A percentile compares a stretch with the other conserved stretches of the same genome.
These are phyloP conservation scores for Penicillium nordicum DNA, from an alignment of 2,329 filamentous ascomycete species.

Conservation along the genomic window DNA sequence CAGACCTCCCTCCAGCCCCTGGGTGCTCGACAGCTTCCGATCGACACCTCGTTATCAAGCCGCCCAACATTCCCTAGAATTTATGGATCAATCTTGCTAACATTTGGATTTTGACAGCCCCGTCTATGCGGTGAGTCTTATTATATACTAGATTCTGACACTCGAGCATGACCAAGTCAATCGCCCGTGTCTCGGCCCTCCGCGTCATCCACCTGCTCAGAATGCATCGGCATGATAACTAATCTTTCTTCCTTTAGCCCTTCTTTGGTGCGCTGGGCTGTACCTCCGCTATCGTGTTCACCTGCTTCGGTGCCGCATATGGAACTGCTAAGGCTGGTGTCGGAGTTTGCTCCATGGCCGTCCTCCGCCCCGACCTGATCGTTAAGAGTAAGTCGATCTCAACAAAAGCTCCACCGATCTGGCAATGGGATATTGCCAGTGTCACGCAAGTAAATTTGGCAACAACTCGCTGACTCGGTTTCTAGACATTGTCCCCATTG, in stretches of 20 bases:
- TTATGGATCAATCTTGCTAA: conserved; percentile 21
- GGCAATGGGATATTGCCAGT: background rate
- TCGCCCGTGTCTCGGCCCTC: conserved; percentile 9
- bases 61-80: background rate
- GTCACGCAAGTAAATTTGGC: background rate
- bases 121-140: conserved; percentile 91
- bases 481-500: conserved; percentile 95
- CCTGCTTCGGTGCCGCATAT: conserved; percentile 93
- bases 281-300: conserved; percentile 92
- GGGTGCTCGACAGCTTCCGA: conserved; percentile 32
- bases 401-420: conserved; percentile 13
- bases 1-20: conserved; percentile 29
- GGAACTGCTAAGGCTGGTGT: conserved; percentile 99
- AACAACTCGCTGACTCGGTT: conserved; percentile 14
- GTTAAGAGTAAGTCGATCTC: conserved; percentile 80
- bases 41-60: conserved; percentile 10
- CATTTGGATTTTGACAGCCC: conserved; percentile 59
- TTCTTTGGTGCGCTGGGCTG: conserved; percentile 98
- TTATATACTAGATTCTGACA: conserved; percentile 12
- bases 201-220: conserved; percentile 1
- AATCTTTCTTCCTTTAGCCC: conserved; percentile 51
- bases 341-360: conserved; percentile 97
- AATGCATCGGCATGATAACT: conserved; percentile 7
- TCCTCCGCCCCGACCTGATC: conserved; percentile 94
- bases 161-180: conserved; percentile 12